These are phyloP conservation scores for Hypomontagnella monticulosa DNA, from an alignment of 495 filamentous ascomycete genomes.

Conservation along the genomic window DNA sequence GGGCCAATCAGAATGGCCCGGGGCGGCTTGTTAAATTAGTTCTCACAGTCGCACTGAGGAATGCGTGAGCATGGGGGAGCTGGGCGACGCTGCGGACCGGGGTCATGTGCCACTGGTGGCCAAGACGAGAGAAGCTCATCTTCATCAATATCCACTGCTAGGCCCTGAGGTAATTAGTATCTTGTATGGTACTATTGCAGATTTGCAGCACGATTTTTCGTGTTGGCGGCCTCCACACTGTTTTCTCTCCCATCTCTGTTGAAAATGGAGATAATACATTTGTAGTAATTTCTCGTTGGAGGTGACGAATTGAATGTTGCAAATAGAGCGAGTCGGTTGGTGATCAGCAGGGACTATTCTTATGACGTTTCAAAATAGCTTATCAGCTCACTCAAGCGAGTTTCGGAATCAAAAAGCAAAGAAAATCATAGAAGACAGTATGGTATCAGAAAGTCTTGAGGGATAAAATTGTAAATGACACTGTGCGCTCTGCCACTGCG, in stretches of 20 bases:
- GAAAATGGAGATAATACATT: background rate
- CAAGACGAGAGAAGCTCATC: constrained; percentile 14
- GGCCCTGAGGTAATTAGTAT: constrained; percentile 19
- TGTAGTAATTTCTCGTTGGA: background rate
- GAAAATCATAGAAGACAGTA: background rate
- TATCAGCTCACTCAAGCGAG: constrained; percentile 15
- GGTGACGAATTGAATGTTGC: constrained; percentile 2
- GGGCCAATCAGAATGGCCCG: constrained; percentile 36
- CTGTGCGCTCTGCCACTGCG: too few species aligned
- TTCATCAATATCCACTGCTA: constrained; percentile 20
- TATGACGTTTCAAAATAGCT: constrained; percentile 28
- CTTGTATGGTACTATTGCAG: constrained; percentile 25
- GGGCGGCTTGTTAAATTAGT: constrained; percentile 38
- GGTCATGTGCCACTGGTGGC: constrained; percentile 23
- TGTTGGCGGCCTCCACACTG: constrained; percentile 39
- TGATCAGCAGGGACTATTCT: constrained; percentile 15
- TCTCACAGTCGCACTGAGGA: constrained; percentile 25
- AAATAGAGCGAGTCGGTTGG: constrained; percentile 2
- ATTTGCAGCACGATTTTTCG: constrained; percentile 6
- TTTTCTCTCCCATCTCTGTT: constrained; percentile 12
- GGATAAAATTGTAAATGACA: too few species aligned
- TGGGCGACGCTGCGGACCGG: constrained; percentile 15
- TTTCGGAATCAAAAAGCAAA: constrained; percentile 16
- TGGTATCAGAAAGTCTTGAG: background rate
- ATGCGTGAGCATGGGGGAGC: constrained; percentile 11